Conservation (phyloP, 2,329 filamentous ascomycete species). For the Colletotrichum lini region DNA sequence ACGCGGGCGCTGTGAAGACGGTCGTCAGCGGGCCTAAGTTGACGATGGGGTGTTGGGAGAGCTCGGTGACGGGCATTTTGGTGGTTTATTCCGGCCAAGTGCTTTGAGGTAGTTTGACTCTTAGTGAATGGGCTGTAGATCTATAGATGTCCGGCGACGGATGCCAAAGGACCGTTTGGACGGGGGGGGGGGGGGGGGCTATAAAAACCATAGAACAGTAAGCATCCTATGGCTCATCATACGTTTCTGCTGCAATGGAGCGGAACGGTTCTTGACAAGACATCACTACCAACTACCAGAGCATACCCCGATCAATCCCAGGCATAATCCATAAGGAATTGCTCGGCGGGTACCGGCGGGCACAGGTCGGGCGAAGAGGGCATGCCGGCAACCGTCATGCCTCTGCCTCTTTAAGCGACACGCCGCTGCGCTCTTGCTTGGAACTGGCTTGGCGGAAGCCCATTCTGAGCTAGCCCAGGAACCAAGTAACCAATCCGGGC, state of each 20-base stretch:
- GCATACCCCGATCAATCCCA: background rate
- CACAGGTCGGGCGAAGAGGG: slow-evolving; percentile 22
- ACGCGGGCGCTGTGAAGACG: slow-evolving; percentile 46
- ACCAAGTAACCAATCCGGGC: background rate
- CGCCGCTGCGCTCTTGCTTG: background rate
- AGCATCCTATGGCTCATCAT: too few relatives aligned
- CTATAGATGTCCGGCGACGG: background rate
- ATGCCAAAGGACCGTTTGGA: background rate
- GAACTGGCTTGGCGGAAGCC: background rate
- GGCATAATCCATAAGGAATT: background rate
- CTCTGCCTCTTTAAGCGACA: background rate
- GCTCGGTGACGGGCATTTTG: slow-evolving; percentile 47
- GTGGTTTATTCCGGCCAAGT: background rate
- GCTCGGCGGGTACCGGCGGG: background rate
- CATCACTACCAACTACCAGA: background rate
- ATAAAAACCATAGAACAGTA: too few relatives aligned
- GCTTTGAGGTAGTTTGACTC: background rate
- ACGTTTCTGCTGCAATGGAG: background rate
- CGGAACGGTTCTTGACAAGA: background rate
- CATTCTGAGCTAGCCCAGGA: background rate
- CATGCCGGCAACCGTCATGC: slow-evolving; percentile 3
- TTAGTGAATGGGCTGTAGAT: background rate
- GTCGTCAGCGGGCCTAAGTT: slow-evolving; percentile 52
- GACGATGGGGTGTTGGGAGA: slow-evolving; percentile 43
- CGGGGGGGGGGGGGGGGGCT: background rate